Evolutionary conservation across 495 filamentous ascomycete genomes (phyloP).

Genomic region (Aspergillus steynii): DNA sequence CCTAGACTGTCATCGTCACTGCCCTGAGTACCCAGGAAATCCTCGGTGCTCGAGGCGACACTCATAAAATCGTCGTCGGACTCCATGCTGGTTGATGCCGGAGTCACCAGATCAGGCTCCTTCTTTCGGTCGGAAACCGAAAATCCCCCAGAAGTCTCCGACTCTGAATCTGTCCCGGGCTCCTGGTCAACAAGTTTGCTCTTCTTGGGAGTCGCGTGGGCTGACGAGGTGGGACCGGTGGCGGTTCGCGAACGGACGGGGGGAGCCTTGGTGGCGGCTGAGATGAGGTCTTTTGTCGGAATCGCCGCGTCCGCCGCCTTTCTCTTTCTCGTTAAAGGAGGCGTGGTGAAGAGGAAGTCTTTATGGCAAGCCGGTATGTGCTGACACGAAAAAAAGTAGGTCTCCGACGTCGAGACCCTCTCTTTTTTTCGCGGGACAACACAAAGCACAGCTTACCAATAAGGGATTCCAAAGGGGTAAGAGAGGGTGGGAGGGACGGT

Average conservation of each 20-base stretch:
- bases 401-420: constrained; percentile 24
- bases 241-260: constrained; percentile 28
- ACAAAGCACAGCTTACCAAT: constrained; percentile 27
- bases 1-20: constrained; percentile 79
- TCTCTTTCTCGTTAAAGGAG: constrained; percentile 77
- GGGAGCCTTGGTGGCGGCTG: constrained; percentile 40
- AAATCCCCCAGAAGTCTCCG: constrained; percentile 12
- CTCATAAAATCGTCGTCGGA: constrained; percentile 97
- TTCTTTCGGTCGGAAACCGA: constrained; percentile 18
- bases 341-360: constrained; percentile 54
- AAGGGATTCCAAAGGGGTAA: constrained; percentile 3
- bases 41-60: constrained; percentile 75
- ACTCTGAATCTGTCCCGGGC: constrained; percentile 9
- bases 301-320: constrained; percentile 81
- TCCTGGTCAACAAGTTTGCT: constrained; percentile 12
- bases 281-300: constrained; percentile 47
- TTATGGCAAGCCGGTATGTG: constrained; percentile 20
- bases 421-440: constrained; percentile 24
- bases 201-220: constrained; percentile 19
- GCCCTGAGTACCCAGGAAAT: constrained; percentile 63
- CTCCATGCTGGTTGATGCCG: constrained; percentile 71
- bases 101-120: constrained; percentile 40
- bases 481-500: constrained; percentile 8
- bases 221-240: constrained; percentile 25
- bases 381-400: constrained; percentile 22